Evolutionary conservation across 148 eudicot genomes (phyloP), one percentile per base, ranked within the genome.

Genomic region (Nepenthes mirabilis): DNA sequence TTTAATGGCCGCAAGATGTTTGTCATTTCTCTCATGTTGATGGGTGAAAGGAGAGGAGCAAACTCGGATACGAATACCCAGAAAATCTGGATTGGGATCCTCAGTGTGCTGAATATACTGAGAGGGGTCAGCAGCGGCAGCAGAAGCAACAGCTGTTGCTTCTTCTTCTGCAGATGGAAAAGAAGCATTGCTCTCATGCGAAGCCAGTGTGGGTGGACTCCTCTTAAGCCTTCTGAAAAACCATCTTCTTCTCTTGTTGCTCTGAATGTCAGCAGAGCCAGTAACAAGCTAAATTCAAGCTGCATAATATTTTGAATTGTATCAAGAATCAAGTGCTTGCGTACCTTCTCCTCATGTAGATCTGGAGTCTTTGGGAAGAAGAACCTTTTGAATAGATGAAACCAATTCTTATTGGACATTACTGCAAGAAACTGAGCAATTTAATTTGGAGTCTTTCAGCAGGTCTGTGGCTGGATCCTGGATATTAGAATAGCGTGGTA

Each of bases 361-460:
- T 65, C 78, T 23, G 23, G 23, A 68, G 62, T 36, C 1, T 81
- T 80, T 62, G 73, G 61, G 54, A 71, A 58, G 76, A 86, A 77
- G 37, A 83, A 43, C 58, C 72, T 73, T 65, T 66, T 87, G 49
- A 87, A 61, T 11, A 68, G 63, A 67, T 70, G 63, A 60, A 83
- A 73, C 86, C 95, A 87, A 68, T 68, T 79, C 76, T 72, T 87
- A 75, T 83, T 81, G 58, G 89, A 70, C 95, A 87, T 83, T 65
- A 60, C 56, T 23, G 23, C 23, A 23, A 23, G 23, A 23, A 23
- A 23, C 23, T 23, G 23, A 23, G 23, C 23, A 23, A 0, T 23
- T 23, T 23, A 23, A 23, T 23, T 23, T 23, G 23, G 23, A 23
- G 23, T 23, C 23, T 23, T 23, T 23, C 23, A 23, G 23, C 23